A percentile compares a stretch with the other conserved stretches of the same genome.
Conservation (phyloP, 257 asterid species). For the Fraxinus pennsylvanica region DNA sequence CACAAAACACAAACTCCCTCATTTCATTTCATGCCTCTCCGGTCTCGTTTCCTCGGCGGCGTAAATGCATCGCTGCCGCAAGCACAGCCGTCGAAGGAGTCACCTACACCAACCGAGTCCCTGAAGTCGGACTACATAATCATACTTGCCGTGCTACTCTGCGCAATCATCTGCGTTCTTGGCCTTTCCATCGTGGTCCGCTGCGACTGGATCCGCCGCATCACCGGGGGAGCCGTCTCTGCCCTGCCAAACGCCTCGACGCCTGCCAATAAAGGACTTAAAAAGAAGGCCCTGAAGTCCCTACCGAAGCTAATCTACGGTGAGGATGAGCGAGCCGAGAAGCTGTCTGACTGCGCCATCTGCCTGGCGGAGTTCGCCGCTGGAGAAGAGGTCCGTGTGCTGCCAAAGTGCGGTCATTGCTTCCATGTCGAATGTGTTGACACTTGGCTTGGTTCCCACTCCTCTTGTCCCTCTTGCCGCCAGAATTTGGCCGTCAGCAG, state of each 20-base stretch:
- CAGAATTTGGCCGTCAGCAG: slow-evolving; percentile 35
- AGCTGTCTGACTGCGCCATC: slow-evolving; percentile 44
- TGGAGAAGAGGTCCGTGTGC: slow-evolving; percentile 46
- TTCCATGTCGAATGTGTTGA: slow-evolving; percentile 51
- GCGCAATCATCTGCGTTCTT: slow-evolving; percentile 57
- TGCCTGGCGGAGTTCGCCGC: slow-evolving; percentile 48
- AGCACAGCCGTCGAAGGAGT: slow-evolving; percentile 12
- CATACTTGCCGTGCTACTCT: slow-evolving; percentile 47
- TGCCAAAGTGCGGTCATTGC: slow-evolving; percentile 54
- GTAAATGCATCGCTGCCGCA: slow-evolving; percentile 22
- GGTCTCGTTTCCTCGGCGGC: slow-evolving; percentile 44
- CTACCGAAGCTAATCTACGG: slow-evolving; percentile 46
- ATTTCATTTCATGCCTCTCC: slow-evolving; percentile 31
- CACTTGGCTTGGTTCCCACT: slow-evolving; percentile 44
- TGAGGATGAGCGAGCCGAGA: slow-evolving; percentile 26
- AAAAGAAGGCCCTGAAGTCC: slow-evolving; percentile 44
- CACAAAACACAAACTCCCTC: not conserved
- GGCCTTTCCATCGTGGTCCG: slow-evolving; percentile 50
- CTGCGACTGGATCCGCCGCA: slow-evolving; percentile 49
- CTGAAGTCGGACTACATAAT: slow-evolving; percentile 39
- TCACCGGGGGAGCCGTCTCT: slow-evolving; percentile 17
- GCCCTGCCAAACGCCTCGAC: slow-evolving; percentile 8
- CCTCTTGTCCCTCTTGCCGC: slow-evolving; percentile 58
- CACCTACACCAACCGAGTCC: slow-evolving; percentile 17
- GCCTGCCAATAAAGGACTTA: slow-evolving; percentile 42